Evolutionary conservation across 192 early-diverging fungal genomes (phyloP).

Genomic region (Coemansia sp.): DNA sequence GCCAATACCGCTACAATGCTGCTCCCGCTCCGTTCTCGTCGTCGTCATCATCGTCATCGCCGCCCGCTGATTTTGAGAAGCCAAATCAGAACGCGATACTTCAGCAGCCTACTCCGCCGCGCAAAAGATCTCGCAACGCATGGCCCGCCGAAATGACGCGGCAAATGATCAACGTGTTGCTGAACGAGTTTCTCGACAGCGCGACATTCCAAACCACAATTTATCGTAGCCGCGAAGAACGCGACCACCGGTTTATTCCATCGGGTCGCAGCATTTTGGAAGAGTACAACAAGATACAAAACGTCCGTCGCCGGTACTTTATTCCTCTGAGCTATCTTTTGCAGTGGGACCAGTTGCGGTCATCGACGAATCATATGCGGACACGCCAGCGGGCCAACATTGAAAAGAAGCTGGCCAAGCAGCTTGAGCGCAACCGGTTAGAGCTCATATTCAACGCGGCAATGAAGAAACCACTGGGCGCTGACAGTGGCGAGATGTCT

Average conservation of each 20-base stretch:
- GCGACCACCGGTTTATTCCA: constrained; percentile 33
- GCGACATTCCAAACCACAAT: constrained; percentile 44
- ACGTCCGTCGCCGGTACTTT: constrained; percentile 43
- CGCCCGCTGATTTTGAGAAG: neutral
- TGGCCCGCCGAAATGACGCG: constrained; percentile 47
- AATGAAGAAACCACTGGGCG: neutral
- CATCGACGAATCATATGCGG: neutral
- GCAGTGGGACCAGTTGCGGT: constrained; percentile 44
- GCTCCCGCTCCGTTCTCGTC: neutral
- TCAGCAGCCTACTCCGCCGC: constrained; percentile 12
- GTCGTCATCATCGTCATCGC: constrained; percentile 14
- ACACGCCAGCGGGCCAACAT: constrained; percentile 21
- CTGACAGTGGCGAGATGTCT: neutral
- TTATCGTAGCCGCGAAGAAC: constrained; percentile 52
- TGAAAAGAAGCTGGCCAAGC: constrained; percentile 51
- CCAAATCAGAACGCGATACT: too few relatives aligned
- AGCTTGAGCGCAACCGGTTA: constrained; percentile 31
- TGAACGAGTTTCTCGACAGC: constrained; percentile 45
- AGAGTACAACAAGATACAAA: constrained; percentile 54
- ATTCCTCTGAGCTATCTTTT: constrained; percentile 50
- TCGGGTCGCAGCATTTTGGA: constrained; percentile 43
- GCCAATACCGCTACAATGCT: neutral
- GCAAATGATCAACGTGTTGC: constrained; percentile 47
- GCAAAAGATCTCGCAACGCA: constrained; percentile 47
- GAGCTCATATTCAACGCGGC: constrained; percentile 35